These are phyloP conservation scores for Yamadazyma oceani DNA, from an alignment of 1,139 yeast genomes.

Conservation along the genomic window DNA sequence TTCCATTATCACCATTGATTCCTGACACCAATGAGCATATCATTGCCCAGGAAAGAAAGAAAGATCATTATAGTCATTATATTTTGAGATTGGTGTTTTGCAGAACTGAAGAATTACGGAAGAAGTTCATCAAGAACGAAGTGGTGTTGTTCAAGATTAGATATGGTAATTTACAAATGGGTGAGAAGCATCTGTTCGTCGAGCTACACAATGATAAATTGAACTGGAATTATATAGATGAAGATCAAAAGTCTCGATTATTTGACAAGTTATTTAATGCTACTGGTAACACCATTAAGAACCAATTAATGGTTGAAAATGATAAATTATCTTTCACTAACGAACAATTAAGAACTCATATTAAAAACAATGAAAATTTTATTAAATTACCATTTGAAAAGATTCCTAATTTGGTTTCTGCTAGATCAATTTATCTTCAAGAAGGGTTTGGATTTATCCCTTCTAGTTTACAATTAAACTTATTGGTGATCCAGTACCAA, in stretches of 20 bases:
- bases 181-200: constrained; percentile 75
- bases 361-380: constrained; percentile 55
- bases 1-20: constrained; percentile 55
- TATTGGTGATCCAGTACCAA: constrained; percentile 67
- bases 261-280: constrained; percentile 57
- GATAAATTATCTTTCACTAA: constrained; percentile 31
- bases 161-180: constrained; percentile 59
- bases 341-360: constrained; percentile 44
- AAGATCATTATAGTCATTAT: constrained; percentile 91
- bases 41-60: constrained; percentile 59
- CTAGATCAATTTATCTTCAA: constrained; percentile 64
- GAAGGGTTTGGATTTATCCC: constrained; percentile 85
- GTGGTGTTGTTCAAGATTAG: constrained; percentile 71
- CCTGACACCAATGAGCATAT: constrained; percentile 31
- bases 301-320: constrained; percentile 30
- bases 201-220: constrained; percentile 50
- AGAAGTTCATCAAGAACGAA: constrained; percentile 77
- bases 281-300: constrained; percentile 37
- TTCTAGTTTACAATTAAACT: constrained; percentile 69
- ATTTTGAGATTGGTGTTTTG: constrained; percentile 88
- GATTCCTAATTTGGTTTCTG: constrained; percentile 71
- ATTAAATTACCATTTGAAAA: constrained; percentile 86
- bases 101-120: constrained; percentile 81
- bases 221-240: constrained; percentile 69
- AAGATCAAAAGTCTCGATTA: constrained; percentile 57